These are phyloP conservation scores for Eucalyptus virginea DNA, from an alignment of 345 rosid genomes.

Conservation along the genomic window DNA sequence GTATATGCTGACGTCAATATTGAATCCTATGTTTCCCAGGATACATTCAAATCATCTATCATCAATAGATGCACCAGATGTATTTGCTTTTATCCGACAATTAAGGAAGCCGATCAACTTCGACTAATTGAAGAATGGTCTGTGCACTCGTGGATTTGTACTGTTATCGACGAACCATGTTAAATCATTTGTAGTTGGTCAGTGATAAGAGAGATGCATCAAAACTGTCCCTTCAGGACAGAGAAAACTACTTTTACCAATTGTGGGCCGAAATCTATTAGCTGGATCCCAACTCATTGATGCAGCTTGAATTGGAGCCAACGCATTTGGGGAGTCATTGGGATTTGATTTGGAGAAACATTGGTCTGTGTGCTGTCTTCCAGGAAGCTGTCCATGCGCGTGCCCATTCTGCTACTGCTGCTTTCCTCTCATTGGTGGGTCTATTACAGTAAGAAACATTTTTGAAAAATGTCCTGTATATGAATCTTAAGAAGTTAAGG, in stretches of 20 bases:
- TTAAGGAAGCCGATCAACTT: neutral
- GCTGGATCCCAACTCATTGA: neutral
- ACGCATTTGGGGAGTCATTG: neutral
- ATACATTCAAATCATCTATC: neutral
- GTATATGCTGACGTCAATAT: neutral
- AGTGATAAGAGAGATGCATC: neutral
- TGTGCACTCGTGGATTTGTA: neutral
- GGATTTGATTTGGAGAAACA: neutral
- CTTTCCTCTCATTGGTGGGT: neutral
- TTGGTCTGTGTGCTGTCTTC: neutral
- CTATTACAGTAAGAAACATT: neutral
- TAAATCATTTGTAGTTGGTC: neutral
- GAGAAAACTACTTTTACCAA: neutral
- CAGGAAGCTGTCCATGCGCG: neutral
- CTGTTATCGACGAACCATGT: neutral
- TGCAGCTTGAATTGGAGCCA: neutral
- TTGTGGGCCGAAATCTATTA: neutral
- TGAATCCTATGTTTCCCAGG: neutral
- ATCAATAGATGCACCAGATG: neutral
- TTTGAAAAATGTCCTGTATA: neutral
- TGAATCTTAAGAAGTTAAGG: neutral
- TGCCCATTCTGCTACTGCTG: neutral
- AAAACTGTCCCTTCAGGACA: neutral
- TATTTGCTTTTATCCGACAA: neutral
- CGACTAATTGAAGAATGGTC: neutral